A percentile compares a stretch with the other conserved stretches of the same genome.
phyloP scores from a whole-genome alignment of 2,329 filamentous ascomycete species.

The Colletotrichum sp. region DNA sequence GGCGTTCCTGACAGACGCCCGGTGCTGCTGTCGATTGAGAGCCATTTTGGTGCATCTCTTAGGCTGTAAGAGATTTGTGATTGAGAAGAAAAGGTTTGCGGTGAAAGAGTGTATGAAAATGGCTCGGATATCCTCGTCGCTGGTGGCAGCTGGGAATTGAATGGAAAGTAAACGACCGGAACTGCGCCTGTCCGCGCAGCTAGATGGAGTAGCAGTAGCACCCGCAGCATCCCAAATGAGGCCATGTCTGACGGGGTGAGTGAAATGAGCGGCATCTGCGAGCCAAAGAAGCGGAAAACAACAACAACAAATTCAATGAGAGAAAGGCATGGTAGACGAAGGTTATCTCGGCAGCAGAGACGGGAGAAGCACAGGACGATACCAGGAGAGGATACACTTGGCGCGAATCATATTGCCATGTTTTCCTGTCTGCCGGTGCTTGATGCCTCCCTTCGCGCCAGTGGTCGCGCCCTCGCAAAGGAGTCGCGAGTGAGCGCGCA shows the following conservation, averaged over 20 bases:
- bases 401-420: not conserved
- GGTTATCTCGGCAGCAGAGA: slow-evolving; percentile 4
- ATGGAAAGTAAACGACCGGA: slow-evolving; percentile 66
- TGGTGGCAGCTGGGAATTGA: slow-evolving; percentile 85
- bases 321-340: slow-evolving; percentile 4
- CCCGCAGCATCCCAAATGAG: slow-evolving; percentile 28
- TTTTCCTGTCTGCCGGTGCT: not conserved
- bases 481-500: slow-evolving; percentile 6
- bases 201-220: slow-evolving; percentile 33
- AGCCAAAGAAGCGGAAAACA: slow-evolving; percentile 20
- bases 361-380: not conserved
- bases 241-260: slow-evolving; percentile 30
- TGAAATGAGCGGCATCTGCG: slow-evolving; percentile 14
- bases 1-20: slow-evolving; percentile 77
- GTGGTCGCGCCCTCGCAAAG: slow-evolving; percentile 13
- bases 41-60: slow-evolving; percentile 71
- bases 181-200: slow-evolving; percentile 35
- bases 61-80: slow-evolving; percentile 70
- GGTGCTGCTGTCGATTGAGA: slow-evolving; percentile 69
- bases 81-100: slow-evolving; percentile 73
- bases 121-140: slow-evolving; percentile 72
- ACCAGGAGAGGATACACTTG: not conserved
- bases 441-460: slow-evolving; percentile 15
- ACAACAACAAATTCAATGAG: slow-evolving; percentile 18
- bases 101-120: slow-evolving; percentile 75